phyloP scores from a whole-genome alignment of 345 rosid genomes.

The Mangifera indica region DNA sequence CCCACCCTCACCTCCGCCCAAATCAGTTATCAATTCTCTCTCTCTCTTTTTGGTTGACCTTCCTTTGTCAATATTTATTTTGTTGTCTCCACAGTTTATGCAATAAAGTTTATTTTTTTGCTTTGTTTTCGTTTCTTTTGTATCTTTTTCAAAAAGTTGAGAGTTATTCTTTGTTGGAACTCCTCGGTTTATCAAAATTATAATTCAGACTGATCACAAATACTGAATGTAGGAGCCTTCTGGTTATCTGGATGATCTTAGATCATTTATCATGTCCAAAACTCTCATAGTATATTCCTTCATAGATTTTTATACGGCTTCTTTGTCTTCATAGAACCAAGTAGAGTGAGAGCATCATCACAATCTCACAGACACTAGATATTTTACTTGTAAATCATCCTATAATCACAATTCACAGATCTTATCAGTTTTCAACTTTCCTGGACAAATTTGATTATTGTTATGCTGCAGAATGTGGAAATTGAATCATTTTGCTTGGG shows the following conservation, averaged over 20 bases:
- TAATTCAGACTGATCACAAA: not conserved
- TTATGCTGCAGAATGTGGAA: not conserved
- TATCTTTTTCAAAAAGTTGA: not conserved
- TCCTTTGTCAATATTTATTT: not conserved
- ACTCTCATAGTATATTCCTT: not conserved
- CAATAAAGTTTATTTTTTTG: not conserved
- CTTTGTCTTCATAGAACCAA: constrained; percentile 9
- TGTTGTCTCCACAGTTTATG: not conserved
- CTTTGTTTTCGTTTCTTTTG: not conserved
- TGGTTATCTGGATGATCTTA: not conserved
- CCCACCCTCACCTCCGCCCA: not conserved
- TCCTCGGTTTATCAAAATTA: not conserved
- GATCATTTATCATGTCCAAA: no score
- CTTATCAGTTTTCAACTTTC: not conserved
- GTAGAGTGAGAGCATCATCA: not conserved
- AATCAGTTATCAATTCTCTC: not conserved
- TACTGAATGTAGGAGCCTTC: not conserved
- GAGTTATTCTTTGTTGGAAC: not conserved
- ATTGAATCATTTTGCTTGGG: not conserved
- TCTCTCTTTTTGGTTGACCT: not conserved
- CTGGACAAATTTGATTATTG: not conserved
- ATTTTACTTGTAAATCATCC: not conserved
- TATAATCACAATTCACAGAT: not conserved
- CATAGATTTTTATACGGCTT: not conserved
- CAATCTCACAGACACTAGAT: not conserved